Percentiles rank a stretch among this genome's conserved stretches.
Conservation (phyloP, 2,329 filamentous ascomycete species). For the Calycina herbarum region DNA sequence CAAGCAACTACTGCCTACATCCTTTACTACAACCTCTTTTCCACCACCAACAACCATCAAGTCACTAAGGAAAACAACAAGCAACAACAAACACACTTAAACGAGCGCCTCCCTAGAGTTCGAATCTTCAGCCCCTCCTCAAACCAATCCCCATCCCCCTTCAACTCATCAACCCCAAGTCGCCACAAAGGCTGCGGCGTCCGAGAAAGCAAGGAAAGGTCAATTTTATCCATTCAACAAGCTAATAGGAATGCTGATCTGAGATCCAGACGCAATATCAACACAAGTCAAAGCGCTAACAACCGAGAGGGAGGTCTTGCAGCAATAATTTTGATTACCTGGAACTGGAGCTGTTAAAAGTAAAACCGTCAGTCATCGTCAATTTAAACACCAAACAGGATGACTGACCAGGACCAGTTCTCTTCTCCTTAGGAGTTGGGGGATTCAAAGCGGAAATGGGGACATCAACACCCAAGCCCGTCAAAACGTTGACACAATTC, state of each 20-base stretch:
- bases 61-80: not conserved
- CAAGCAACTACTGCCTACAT: not conserved
- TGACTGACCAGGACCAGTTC: not conserved
- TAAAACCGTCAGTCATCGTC: too few relatives aligned
- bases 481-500: constrained; percentile 10
- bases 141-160: not conserved
- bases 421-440: not conserved
- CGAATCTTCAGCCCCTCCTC: not conserved
- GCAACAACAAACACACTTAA: not conserved
- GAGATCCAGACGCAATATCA: constrained; percentile 3
- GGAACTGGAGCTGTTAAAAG: not conserved
- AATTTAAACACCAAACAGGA: too few relatives aligned
- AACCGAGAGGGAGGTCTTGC: not conserved
- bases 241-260: constrained; percentile 2
- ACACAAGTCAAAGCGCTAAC: constrained; percentile 10
- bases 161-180: not conserved
- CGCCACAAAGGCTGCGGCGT: not conserved
- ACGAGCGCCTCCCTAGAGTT: not conserved
- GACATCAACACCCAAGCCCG: not conserved
- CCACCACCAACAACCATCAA: not conserved
- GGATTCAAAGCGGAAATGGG: constrained; percentile 4
- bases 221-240: constrained; percentile 5
- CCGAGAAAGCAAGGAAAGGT: not conserved
- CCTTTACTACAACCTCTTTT: not conserved
- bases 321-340: constrained; percentile 6